phyloP scores from a whole-genome alignment of 768 basidiomycete species.

The Hericium erinaceus region DNA sequence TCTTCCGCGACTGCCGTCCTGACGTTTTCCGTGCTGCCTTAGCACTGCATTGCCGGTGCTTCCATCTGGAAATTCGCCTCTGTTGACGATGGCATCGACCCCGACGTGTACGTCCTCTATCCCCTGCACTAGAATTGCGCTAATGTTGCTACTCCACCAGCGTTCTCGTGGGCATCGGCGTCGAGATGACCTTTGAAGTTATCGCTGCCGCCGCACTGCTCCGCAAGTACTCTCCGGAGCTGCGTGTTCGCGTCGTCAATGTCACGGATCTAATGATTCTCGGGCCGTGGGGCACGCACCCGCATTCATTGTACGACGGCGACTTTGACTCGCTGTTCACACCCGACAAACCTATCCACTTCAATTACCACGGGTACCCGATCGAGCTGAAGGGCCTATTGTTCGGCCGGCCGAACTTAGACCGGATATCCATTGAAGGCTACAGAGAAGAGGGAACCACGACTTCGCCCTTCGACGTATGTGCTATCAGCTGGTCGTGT shows the following conservation, averaged over 20 bases:
- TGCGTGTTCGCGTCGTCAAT: conserved; percentile 83
- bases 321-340: conserved; percentile 71
- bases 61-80: conserved; percentile 83
- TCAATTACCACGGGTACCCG: conserved; percentile 83
- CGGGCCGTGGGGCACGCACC: conserved; percentile 57
- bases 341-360: conserved; percentile 52
- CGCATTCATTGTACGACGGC: conserved; percentile 55
- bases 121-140: no score
- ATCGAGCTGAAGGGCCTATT: conserved; percentile 62
- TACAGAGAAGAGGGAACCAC: conserved; percentile 73
- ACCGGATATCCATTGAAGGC: conserved; percentile 48
- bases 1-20: neutral
- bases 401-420: conserved; percentile 41
- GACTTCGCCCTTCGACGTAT: conserved; percentile 71
- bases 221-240: conserved; percentile 53
- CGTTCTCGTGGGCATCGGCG: conserved; percentile 80
- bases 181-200: conserved; percentile 84
- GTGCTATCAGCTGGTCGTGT: conserved; percentile 14
- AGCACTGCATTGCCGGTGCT: conserved; percentile 83
- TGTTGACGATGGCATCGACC: conserved; percentile 58
- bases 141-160: conserved; percentile 20
- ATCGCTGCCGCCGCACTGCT: conserved; percentile 79
- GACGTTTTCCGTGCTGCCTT: conserved; percentile 2
- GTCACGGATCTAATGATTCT: conserved; percentile 88
- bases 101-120: conserved; percentile 48